A percentile compares a stretch with the other conserved stretches of the same genome.
Evolutionary conservation across 2,329 filamentous ascomycete species (phyloP).

Genomic region (Fusarium cyanostomum): DNA sequence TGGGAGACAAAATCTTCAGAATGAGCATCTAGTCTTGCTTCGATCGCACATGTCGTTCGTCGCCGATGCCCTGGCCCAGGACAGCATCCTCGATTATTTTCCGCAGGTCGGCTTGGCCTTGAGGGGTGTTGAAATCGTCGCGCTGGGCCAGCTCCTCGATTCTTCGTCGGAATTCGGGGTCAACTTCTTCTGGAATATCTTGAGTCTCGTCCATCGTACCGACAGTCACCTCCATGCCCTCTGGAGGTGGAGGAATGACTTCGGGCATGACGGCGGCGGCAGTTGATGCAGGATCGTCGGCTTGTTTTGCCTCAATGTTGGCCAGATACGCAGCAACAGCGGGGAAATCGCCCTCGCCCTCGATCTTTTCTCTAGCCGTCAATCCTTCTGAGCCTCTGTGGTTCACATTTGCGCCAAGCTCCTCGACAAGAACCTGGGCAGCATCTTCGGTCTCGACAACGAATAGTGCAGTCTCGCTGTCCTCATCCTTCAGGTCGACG

Average conservation of each 20-base stretch:
- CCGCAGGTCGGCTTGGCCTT: constrained; percentile 81
- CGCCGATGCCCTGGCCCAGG: constrained; percentile 68
- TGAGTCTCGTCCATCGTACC: constrained; percentile 74
- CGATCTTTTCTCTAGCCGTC: constrained; percentile 83
- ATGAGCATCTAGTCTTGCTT: constrained; percentile 62
- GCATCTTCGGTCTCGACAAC: constrained; percentile 85
- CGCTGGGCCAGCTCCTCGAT: constrained; percentile 90
- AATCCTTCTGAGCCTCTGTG: constrained; percentile 77
- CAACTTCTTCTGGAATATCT: constrained; percentile 70
- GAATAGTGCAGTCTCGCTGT: constrained; percentile 93
- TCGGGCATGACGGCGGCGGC: constrained; percentile 45
- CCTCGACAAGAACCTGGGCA: constrained; percentile 82
- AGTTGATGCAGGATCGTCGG: constrained; percentile 44
- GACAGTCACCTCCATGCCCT: constrained; percentile 80
- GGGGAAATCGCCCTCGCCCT: constrained; percentile 38
- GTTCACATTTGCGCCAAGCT: constrained; percentile 75
- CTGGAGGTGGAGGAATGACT: constrained; percentile 71
- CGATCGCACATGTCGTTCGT: constrained; percentile 71
- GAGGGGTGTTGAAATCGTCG: constrained; percentile 83
- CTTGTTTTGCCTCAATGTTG: constrained; percentile 35
- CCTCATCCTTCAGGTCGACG: constrained; percentile 86
- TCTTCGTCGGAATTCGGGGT: constrained; percentile 82
- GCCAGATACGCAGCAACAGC: constrained; percentile 33
- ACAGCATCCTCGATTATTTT: constrained; percentile 84
- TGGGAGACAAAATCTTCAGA: constrained; percentile 66